These are phyloP conservation scores for Ganoderma multipileum DNA, from an alignment of 1,284 basidiomycete genomes.

Conservation along the genomic window DNA sequence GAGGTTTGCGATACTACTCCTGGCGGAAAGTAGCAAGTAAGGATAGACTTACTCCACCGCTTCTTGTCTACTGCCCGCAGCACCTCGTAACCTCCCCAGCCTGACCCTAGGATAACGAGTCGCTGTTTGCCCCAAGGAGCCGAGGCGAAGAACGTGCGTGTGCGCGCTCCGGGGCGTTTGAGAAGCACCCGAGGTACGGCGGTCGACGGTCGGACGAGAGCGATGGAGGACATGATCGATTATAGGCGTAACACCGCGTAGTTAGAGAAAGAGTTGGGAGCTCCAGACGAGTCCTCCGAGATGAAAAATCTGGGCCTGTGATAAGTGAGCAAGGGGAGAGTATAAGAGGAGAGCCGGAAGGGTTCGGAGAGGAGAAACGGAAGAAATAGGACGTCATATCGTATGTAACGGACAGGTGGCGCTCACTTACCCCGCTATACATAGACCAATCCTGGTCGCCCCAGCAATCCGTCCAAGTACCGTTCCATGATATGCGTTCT, in stretches of 20 bases:
- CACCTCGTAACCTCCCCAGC: constrained; percentile 86
- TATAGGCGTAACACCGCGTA: background rate
- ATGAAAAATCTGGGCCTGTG: background rate
- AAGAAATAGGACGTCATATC: constrained; percentile 25
- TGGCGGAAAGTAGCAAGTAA: background rate
- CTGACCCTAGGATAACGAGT: constrained; percentile 84
- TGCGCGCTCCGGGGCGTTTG: constrained; percentile 20
- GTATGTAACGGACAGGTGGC: background rate
- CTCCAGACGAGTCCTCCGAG: constrained; percentile 7
- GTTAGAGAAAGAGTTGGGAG: background rate
- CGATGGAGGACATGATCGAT: background rate
- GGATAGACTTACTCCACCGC: constrained; percentile 59
- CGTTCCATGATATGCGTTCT: background rate
- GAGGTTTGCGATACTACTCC: background rate
- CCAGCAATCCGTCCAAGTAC: background rate
- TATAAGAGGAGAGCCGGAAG: constrained; percentile 9
- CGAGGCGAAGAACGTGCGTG: constrained; percentile 37
- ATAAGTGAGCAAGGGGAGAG: background rate
- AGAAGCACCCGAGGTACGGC: background rate
- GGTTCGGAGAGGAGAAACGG: constrained; percentile 20
- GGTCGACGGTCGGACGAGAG: background rate
- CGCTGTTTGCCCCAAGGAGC: constrained; percentile 53
- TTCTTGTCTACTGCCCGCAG: constrained; percentile 71
- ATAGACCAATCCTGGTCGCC: background rate
- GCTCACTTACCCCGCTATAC: background rate